phyloP scores from a whole-genome alignment of 805 yeast species.

The Candida sphagnicola region DNA sequence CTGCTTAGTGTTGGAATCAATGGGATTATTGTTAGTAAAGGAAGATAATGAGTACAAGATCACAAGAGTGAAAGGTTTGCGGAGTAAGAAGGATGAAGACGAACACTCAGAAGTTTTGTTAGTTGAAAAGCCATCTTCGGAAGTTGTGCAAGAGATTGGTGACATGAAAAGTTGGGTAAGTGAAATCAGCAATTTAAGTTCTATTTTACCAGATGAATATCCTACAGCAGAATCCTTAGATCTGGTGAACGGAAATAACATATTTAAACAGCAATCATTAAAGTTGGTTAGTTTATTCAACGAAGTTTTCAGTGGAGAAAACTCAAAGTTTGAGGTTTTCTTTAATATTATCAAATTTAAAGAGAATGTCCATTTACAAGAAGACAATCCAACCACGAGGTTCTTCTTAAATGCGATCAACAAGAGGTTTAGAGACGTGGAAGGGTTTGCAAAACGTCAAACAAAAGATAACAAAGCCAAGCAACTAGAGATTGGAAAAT shows the following conservation, averaged over 20 bases:
- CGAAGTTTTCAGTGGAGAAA: constrained; percentile 13
- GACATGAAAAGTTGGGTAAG: constrained; percentile 46
- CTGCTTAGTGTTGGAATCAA: constrained; percentile 62
- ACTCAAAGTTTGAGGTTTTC: constrained; percentile 15
- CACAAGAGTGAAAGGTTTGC: constrained; percentile 76
- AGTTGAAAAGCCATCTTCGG: constrained; percentile 32
- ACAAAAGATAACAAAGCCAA: constrained; percentile 64
- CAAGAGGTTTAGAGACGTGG: constrained; percentile 84
- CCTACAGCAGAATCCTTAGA: constrained; percentile 4
- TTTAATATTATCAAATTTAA: constrained; percentile 22
- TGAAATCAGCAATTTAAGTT: constrained; percentile 14
- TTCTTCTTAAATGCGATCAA: constrained; percentile 46
- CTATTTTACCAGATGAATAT: constrained; percentile 5
- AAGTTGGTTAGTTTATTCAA: constrained; percentile 15
- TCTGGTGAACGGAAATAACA: constrained; percentile 8
- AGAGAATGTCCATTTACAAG: constrained; percentile 22
- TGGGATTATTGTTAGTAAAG: constrained; percentile 67
- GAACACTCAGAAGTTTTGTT: constrained; percentile 20
- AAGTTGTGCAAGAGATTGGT: constrained; percentile 39
- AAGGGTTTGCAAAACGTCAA: constrained; percentile 78
- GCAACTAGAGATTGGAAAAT: constrained; percentile 41
- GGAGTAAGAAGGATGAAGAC: constrained; percentile 39
- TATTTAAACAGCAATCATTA: constrained; percentile 11
- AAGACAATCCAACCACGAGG: constrained; percentile 15
- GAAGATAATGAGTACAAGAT: constrained; percentile 42